These are phyloP conservation scores for Sclerotinia borealis DNA, from an alignment of 2,329 filamentous ascomycete species.

Conservation along the genomic window DNA sequence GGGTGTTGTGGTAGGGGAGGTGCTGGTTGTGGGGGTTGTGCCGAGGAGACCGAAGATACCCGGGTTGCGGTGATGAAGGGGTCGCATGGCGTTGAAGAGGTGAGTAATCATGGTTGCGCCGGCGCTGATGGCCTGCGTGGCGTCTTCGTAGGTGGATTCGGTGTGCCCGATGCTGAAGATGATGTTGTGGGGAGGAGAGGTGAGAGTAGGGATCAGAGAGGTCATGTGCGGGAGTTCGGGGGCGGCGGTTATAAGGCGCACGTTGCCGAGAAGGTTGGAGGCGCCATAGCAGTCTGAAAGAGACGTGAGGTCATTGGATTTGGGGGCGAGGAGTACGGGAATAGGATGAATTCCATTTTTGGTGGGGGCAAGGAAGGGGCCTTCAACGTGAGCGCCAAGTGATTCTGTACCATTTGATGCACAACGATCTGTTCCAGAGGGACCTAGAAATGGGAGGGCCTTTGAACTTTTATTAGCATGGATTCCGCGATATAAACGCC, in stretches of 20 bases:
- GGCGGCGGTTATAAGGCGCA: conserved; percentile 81
- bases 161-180: conserved; percentile 80
- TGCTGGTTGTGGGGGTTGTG: conserved; percentile 42
- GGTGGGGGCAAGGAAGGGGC: conserved; percentile 74
- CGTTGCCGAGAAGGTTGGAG: conserved; percentile 52
- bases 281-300: conserved; percentile 67
- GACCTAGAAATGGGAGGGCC: conserved; percentile 70
- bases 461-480: conserved; percentile 24
- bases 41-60: conserved; percentile 85
- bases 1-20: neutral
- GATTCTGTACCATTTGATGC: conserved; percentile 73
- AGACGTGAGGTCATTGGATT: conserved; percentile 58
- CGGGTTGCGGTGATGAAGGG: conserved; percentile 84
- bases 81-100: conserved; percentile 89
- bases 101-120: conserved; percentile 89
- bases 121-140: conserved; percentile 60
- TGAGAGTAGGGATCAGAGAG: conserved; percentile 60
- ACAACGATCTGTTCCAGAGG: conserved; percentile 55
- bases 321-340: conserved; percentile 51
- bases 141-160: conserved; percentile 80
- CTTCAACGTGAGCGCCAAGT: conserved; percentile 84
- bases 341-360: conserved; percentile 84
- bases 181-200: conserved; percentile 50
- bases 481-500: too few relatives aligned
- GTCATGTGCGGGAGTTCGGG: conserved; percentile 72